Conservation (phyloP, 176 grass and related monocot species). For the Zizania latifolia region DNA sequence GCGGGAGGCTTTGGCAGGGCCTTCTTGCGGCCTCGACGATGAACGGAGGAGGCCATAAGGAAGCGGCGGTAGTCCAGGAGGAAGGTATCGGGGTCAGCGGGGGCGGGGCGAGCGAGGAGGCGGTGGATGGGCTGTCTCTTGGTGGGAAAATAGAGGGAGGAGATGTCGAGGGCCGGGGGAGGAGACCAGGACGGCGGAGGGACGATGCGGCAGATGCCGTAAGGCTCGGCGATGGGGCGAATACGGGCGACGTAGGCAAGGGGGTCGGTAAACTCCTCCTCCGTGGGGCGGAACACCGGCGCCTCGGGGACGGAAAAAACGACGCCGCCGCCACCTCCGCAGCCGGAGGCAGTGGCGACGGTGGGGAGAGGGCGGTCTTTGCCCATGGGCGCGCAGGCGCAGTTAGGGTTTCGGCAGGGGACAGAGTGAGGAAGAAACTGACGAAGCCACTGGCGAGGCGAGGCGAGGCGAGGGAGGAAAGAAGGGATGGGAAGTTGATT, state of each 20-base stretch:
- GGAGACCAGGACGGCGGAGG: conserved; percentile 71
- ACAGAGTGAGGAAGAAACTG: too few species aligned
- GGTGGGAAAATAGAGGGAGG: conserved; percentile 54
- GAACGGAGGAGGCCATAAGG: conserved; percentile 26
- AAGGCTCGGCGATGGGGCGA: conserved; percentile 68
- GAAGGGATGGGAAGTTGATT: too few species aligned
- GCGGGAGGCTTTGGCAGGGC: conserved; percentile 27
- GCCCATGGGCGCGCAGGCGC: conserved; percentile 27
- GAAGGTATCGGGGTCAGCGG: conserved; percentile 76
- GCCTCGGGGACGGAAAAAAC: conserved; percentile 29
- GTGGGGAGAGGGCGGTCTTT: conserved; percentile 26
- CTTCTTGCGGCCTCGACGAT: conserved; percentile 24
- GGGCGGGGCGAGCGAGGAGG: conserved; percentile 73
- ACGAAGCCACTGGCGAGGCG: too few species aligned
- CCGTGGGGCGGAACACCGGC: conserved; percentile 71
- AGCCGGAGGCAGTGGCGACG: neutral
- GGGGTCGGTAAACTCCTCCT: conserved; percentile 77
- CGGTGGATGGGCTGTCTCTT: conserved; percentile 82
- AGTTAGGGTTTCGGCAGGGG: conserved; percentile 24
- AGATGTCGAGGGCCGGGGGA: conserved; percentile 46
- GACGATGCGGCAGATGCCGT: conserved; percentile 88
- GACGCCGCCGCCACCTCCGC: neutral
- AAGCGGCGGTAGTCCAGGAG: conserved; percentile 74
- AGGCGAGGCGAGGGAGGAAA: neutral
- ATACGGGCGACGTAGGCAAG: conserved; percentile 59